Conservation (phyloP, 2,329 filamentous ascomycete species). For the Pseudogymnoascus sp. region DNA sequence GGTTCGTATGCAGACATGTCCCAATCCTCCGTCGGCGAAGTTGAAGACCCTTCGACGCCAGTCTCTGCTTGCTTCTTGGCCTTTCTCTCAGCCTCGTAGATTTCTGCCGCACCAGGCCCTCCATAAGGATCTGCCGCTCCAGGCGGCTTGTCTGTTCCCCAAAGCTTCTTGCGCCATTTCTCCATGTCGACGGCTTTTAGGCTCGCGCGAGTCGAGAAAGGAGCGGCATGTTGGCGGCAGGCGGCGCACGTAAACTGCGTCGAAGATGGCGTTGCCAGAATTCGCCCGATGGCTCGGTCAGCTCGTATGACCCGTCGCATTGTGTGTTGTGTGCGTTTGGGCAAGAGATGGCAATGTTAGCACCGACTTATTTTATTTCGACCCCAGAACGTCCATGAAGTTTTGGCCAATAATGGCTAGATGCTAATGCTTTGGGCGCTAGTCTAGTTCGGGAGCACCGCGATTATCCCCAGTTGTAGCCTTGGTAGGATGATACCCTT, state of each 20-base stretch:
- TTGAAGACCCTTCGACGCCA: not conserved
- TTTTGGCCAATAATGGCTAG: constrained; percentile 8
- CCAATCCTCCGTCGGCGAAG: not conserved
- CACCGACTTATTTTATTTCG: not conserved
- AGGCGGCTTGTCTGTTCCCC: constrained; percentile 43
- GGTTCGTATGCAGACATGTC: constrained; percentile 33
- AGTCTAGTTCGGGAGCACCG: not conserved
- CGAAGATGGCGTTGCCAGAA: not conserved
- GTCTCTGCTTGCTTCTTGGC: constrained; percentile 14
- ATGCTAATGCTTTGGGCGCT: not conserved
- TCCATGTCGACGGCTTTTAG: constrained; percentile 32
- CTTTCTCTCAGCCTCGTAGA: constrained; percentile 24
- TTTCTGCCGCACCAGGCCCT: constrained; percentile 24
- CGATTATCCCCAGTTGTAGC: not conserved
- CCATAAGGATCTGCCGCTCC: constrained; percentile 42
- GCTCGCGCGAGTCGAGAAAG: constrained; percentile 25
- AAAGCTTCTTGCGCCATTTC: constrained; percentile 39
- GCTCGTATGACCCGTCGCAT: constrained; percentile 3
- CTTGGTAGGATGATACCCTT: constrained; percentile 3
- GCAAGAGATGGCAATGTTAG: not conserved
- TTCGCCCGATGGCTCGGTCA: constrained; percentile 1
- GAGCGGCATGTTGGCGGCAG: constrained; percentile 22
- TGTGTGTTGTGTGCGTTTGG: constrained; percentile 1
- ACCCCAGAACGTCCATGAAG: not conserved
- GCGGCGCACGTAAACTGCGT: constrained; percentile 18